Conservation (phyloP, 225 moss, liverwort and hornwort species). For the Rhytidiadelphus loreus region DNA sequence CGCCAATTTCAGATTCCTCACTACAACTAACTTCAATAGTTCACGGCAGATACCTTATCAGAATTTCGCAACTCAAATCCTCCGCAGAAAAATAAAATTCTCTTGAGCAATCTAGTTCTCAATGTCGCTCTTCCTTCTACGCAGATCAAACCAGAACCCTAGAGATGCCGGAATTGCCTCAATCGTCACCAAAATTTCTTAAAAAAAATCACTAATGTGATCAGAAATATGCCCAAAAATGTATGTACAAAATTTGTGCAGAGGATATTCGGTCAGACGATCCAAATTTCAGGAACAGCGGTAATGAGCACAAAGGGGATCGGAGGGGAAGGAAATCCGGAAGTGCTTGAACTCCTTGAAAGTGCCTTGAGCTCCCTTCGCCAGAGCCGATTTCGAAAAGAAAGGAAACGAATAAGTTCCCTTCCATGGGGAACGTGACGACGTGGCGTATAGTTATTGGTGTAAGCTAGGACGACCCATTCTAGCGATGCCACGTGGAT, state of each 20-base stretch:
- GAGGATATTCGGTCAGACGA: neutral
- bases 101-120: neutral
- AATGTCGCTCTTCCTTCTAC: neutral
- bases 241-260: too few relatives aligned
- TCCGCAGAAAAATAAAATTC: neutral
- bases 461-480: too few relatives aligned
- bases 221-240: too few relatives aligned
- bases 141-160: neutral
- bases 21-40: neutral
- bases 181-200: neutral
- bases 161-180: neutral
- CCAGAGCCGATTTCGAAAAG: neutral
- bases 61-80: neutral
- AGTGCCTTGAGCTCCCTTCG: too few relatives aligned
- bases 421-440: neutral
- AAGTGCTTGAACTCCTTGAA: neutral
- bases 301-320: neutral
- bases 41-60: neutral
- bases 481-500: neutral
- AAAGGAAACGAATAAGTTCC: neutral
- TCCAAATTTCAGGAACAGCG: neutral
- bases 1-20: neutral
- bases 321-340: neutral
- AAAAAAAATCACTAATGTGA: too few relatives aligned
- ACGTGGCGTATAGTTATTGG: neutral